Conservation (phyloP, 129 eudicot species). For the Kitagawia praeruptora region DNA sequence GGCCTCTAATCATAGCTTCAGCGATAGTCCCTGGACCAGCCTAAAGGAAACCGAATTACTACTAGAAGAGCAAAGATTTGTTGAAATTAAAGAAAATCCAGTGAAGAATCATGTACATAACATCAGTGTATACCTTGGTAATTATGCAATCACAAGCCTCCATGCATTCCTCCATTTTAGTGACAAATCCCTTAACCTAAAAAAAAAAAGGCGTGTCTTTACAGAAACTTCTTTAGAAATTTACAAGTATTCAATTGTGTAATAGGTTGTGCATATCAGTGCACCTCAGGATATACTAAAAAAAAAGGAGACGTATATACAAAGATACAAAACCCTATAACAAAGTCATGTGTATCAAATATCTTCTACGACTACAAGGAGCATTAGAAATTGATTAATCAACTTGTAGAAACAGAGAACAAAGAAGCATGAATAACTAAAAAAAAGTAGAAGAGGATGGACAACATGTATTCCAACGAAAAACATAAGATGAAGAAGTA, state of each 20-base stretch:
- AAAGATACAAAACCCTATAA: background rate
- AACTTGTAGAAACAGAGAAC: background rate
- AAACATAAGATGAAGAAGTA: background rate
- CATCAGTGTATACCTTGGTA: slow-evolving; percentile 60
- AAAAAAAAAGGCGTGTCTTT: background rate
- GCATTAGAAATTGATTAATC: background rate
- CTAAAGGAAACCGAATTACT: slow-evolving; percentile 26
- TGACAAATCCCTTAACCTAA: slow-evolving; percentile 94
- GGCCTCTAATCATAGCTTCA: slow-evolving; percentile 96
- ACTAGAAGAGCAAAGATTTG: slow-evolving; percentile 1
- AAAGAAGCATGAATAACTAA: background rate
- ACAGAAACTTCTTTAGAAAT: background rate
- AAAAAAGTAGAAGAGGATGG: background rate
- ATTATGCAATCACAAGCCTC: slow-evolving; percentile 98
- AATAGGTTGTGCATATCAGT: background rate
- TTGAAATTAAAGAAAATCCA: background rate
- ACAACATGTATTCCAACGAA: background rate
- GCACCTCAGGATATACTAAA: background rate
- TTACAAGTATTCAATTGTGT: background rate
- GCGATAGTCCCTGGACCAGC: slow-evolving; percentile 99
- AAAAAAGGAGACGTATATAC: background rate
- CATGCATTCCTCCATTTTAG: slow-evolving; percentile 96
- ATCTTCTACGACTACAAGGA: background rate
- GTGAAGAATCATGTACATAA: background rate
- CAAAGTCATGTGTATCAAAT: background rate